These are phyloP conservation scores for Globisporangium takayamanum DNA, from an alignment of 352 stramenopile species.

Conservation along the genomic window DNA sequence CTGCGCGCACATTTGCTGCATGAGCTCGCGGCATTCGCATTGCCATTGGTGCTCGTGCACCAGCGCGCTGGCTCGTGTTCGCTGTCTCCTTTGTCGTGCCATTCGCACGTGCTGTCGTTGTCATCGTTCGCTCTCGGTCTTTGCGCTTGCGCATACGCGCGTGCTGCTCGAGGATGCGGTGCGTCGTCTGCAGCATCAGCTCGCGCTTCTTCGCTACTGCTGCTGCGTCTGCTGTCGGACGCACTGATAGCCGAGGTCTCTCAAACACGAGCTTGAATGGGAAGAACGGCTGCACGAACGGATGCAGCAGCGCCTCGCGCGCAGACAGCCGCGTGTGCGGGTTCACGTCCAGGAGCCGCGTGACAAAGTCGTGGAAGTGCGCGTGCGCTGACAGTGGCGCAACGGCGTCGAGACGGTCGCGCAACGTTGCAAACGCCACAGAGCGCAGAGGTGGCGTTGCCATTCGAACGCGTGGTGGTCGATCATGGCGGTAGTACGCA, in stretches of 20 bases:
- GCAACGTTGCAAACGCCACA: slow-evolving; percentile 8
- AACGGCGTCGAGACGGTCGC: slow-evolving; percentile 27
- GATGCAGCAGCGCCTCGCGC: slow-evolving; percentile 48
- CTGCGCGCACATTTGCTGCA: slow-evolving; percentile 6
- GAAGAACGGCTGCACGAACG: slow-evolving; percentile 65
- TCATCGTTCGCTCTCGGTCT: background rate
- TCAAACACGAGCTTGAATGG: slow-evolving; percentile 58
- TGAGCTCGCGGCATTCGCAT: background rate
- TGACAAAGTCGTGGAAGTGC: slow-evolving; percentile 51
- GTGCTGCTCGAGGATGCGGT: too few species aligned
- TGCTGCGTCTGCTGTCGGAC: too few species aligned
- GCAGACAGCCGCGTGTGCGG: slow-evolving; percentile 37
- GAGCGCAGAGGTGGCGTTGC: background rate
- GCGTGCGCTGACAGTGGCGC: slow-evolving; percentile 12
- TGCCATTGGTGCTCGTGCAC: background rate
- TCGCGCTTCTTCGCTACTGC: background rate
- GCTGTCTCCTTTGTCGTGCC: background rate
- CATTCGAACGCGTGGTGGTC: background rate
- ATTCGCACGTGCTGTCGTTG: too few species aligned
- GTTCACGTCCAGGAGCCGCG: slow-evolving; percentile 41
- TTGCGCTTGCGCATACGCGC: too few species aligned
- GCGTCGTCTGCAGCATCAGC: background rate
- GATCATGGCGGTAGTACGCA: slow-evolving; percentile 1
- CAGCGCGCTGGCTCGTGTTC: too few species aligned
- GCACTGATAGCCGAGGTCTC: background rate